Percentiles rank a stretch among this genome's conserved stretches.
Conservation (phyloP, 371 early-diverging fungal genomes). For the Fennellomyces sp. region DNA sequence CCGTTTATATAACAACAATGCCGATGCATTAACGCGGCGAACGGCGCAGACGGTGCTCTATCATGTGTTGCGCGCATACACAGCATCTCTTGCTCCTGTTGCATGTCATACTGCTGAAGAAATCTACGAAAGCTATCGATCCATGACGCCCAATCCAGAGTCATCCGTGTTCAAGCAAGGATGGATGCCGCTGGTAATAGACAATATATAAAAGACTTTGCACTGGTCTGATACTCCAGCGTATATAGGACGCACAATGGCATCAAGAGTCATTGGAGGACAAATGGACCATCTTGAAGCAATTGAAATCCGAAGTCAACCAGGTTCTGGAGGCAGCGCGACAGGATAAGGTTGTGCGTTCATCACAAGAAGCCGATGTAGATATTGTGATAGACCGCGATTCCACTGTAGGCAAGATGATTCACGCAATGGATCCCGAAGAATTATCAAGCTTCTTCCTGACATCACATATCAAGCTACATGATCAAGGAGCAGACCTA, state of each 20-base stretch:
- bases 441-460: constrained; percentile 55
- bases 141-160: constrained; percentile 41
- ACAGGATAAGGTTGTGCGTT: constrained; percentile 61
- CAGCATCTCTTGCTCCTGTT: constrained; percentile 68
- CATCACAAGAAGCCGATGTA: constrained; percentile 59
- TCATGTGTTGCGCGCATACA: constrained; percentile 69
- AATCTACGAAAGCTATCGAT: constrained; percentile 68
- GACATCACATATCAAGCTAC: constrained; percentile 49
- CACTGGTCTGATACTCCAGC: not conserved
- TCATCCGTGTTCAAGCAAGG: constrained; percentile 65
- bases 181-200: constrained; percentile 58
- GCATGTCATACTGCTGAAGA: constrained; percentile 81
- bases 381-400: constrained; percentile 33
- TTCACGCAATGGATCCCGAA: constrained; percentile 34
- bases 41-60: constrained; percentile 74
- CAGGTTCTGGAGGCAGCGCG: constrained; percentile 71
- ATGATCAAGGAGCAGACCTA: constrained; percentile 1
- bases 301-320: constrained; percentile 65
- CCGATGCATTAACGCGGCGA: constrained; percentile 42
- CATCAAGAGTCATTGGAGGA: constrained; percentile 43
- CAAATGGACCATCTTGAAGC: constrained; percentile 61
- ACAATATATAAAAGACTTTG: not conserved
- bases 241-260: constrained; percentile 53
- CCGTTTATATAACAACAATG: constrained; percentile 70
- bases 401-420: constrained; percentile 10